Evolutionary conservation across 1,284 basidiomycete species (phyloP).

Genomic region (Trichosporon sp.): DNA sequence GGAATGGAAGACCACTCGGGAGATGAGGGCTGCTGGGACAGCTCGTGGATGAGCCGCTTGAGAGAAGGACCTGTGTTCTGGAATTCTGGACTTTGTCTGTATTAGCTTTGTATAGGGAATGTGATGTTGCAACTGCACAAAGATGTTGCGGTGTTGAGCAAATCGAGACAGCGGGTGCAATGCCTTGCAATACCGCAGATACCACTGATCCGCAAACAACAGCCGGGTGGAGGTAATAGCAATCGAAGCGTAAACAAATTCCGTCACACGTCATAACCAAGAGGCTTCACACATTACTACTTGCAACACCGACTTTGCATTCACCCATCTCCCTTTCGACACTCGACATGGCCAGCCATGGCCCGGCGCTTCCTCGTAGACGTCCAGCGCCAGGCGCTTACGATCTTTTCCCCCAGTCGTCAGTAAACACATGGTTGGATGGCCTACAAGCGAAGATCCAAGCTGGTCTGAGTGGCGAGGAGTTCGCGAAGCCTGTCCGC

Average conservation of each 20-base stretch:
- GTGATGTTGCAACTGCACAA: not conserved
- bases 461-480: conserved; percentile 14
- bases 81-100: not conserved
- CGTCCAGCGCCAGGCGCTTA: conserved; percentile 24
- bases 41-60: not conserved
- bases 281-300: not conserved
- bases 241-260: too few relatives aligned
- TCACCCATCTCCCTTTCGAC: not conserved
- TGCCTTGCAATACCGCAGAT: too few relatives aligned
- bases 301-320: not conserved
- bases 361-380: not conserved
- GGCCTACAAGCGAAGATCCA: conserved; percentile 32
- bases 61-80: not conserved
- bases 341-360: not conserved
- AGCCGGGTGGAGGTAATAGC: too few relatives aligned
- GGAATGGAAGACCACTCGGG: conserved; percentile 1
- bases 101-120: not conserved
- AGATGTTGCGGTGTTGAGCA: too few relatives aligned
- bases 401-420: conserved; percentile 24
- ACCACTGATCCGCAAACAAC: too few relatives aligned
- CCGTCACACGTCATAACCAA: not conserved
- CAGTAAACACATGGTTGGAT: conserved; percentile 33
- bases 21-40: not conserved
- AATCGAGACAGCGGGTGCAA: too few relatives aligned
- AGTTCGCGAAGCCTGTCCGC: conserved; percentile 14